Conservation (phyloP, 148 eudicot genomes). For the Rhododendron vialii region DNA sequence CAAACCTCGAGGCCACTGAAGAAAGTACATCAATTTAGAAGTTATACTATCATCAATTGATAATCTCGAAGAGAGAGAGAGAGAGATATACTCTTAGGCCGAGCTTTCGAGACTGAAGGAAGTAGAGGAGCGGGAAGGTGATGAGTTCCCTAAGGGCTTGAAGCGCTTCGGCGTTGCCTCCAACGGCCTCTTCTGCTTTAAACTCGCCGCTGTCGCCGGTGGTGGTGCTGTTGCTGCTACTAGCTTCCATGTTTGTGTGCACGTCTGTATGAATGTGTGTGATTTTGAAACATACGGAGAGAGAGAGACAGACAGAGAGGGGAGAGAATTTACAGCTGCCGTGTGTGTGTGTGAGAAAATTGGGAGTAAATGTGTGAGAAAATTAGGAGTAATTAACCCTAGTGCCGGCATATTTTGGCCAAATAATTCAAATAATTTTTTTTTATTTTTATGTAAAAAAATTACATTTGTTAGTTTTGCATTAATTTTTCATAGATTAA, state of each 20-base stretch:
- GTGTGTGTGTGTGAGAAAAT: too few species aligned
- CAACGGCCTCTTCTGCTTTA: conserved; percentile 79
- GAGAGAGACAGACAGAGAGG: too few species aligned
- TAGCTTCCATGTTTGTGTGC: neutral
- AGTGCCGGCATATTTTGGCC: too few species aligned
- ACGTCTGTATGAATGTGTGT: neutral
- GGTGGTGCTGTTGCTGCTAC: conserved; percentile 9
- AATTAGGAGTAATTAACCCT: too few species aligned
- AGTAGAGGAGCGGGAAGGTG: conserved; percentile 49
- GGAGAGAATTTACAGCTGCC: too few species aligned
- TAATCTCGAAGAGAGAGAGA: neutral
- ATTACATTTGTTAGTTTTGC: too few species aligned
- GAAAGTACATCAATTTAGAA: neutral
- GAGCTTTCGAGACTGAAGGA: conserved; percentile 49
- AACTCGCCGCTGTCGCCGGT: conserved; percentile 21
- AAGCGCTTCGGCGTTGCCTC: conserved; percentile 72
- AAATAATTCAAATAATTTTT: too few species aligned
- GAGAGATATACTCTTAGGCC: conserved; percentile 47
- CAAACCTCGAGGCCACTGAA: conserved; percentile 87
- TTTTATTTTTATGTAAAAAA: too few species aligned
- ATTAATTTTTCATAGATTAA: too few species aligned
- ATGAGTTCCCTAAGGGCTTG: conserved; percentile 83
- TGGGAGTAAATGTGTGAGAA: too few species aligned
- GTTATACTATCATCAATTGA: neutral
- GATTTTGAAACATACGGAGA: too few species aligned